Evolutionary conservation across 2,329 filamentous ascomycete genomes (phyloP).

Genomic region (Neopestalotiopsis sp.): DNA sequence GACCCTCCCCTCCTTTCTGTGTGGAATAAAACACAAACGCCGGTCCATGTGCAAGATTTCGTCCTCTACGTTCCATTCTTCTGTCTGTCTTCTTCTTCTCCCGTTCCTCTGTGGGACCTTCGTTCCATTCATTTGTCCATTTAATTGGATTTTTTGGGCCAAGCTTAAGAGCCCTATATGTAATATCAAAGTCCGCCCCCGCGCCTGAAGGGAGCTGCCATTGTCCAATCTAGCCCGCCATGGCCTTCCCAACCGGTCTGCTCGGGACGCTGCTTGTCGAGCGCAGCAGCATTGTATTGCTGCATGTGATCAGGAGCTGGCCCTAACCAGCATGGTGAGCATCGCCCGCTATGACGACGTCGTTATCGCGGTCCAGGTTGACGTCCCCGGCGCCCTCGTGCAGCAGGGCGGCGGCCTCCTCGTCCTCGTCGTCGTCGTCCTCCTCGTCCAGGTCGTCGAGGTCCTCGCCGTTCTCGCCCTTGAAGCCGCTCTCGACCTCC

Average conservation of each 20-base stretch:
- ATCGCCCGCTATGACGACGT: slow-evolving; percentile 27
- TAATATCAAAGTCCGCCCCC: neutral
- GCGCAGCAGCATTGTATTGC: too few relatives aligned
- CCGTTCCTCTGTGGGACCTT: neutral
- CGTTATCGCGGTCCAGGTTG: slow-evolving; percentile 23
- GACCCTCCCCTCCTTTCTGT: slow-evolving; percentile 5
- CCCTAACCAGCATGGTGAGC: slow-evolving; percentile 36
- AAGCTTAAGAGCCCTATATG: neutral
- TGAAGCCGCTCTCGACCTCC: slow-evolving; percentile 81
- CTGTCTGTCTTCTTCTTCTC: neutral
- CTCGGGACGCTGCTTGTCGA: neutral
- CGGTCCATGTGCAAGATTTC: slow-evolving; percentile 18
- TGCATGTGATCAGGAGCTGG: neutral
- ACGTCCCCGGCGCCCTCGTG: slow-evolving; percentile 35
- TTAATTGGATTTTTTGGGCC: neutral
- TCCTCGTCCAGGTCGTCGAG: slow-evolving; percentile 70
- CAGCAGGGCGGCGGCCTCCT: slow-evolving; percentile 25
- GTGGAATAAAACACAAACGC: slow-evolving; percentile 1
- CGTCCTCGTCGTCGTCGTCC: slow-evolving; percentile 57
- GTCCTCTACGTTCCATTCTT: too few relatives aligned
- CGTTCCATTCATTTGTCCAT: neutral
- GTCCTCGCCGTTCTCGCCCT: slow-evolving; percentile 67
- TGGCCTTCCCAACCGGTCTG: neutral
- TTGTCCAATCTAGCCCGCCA: too few relatives aligned
- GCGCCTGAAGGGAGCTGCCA: too few relatives aligned